phyloP scores from a whole-genome alignment of 257 asterid species.

The Solanum pennellii region DNA sequence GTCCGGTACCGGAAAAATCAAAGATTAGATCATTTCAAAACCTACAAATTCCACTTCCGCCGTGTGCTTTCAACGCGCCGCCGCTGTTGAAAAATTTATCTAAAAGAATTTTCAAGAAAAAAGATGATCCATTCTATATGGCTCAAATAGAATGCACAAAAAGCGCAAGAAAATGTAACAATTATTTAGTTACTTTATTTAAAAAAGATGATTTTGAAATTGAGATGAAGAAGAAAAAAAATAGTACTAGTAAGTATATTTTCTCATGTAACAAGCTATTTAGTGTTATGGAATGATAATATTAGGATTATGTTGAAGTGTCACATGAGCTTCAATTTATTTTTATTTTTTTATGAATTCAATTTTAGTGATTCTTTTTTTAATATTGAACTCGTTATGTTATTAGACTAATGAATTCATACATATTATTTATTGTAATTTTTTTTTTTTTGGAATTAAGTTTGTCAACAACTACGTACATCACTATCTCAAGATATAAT shows the following conservation, averaged over 20 bases:
- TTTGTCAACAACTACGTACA: background rate
- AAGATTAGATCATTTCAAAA: slow-evolving; percentile 11
- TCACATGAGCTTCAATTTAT: background rate
- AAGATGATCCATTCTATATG: slow-evolving; percentile 52
- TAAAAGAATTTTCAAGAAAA: slow-evolving; percentile 21
- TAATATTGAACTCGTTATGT: background rate
- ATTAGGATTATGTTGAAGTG: background rate
- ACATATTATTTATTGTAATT: background rate
- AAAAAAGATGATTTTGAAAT: slow-evolving; percentile 2
- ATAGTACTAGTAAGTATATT: background rate
- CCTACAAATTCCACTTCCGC: slow-evolving; percentile 29
- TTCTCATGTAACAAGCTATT: slow-evolving; percentile 46
- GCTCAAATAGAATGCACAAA: slow-evolving; percentile 67
- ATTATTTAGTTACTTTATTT: background rate
- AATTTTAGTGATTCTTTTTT: too few relatives aligned
- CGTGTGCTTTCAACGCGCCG: slow-evolving; percentile 30
- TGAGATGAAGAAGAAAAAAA: slow-evolving; percentile 33
- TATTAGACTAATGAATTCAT: background rate
- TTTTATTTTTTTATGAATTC: background rate
- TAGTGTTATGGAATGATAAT: slow-evolving; percentile 25
- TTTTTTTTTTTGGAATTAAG: too few relatives aligned
- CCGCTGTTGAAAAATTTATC: slow-evolving; percentile 6
- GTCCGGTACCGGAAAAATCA: slow-evolving; percentile 12
- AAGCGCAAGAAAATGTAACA: slow-evolving; percentile 23
- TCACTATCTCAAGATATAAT: background rate